Base-by-base conservation (phyloP, 2,329 filamentous ascomycete species). In the Taxawa tesnikishii region DNA sequence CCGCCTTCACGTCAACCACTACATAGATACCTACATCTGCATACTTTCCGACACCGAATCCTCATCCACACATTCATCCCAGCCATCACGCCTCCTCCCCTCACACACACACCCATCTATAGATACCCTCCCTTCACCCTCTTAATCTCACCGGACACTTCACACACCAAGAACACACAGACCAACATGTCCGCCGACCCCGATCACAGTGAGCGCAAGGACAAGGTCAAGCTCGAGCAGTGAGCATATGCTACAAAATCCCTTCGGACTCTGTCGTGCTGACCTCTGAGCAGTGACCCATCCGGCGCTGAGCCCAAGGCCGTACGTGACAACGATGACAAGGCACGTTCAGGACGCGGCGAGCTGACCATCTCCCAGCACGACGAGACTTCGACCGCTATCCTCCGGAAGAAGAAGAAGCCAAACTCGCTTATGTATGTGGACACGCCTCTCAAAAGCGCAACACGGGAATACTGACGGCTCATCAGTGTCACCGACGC, bases 321-420 rank as follows among this genome's bases (percentile, higher is more conserved):
- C 45, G 83, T 92, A 70, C 55, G 73, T 62, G 33, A 37, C 26
- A 35, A 34, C 32, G 36, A 36, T 6, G n/a, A n/a, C 15, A 17
- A n/a, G 8, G 15, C 15, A 3, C 12, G 4, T 21, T 15, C 17
- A 1, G 14, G 10, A 15, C 9, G 11, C 9, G n/a, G 12, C 43
- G 48, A 41, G 44, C 43, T 40, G 41, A 45, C 39, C 43, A 41
- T 23, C 45, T 43, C 33, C 40, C 37, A 42, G 38, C 51, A 92
- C 78, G 78, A 94, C 59, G 90, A 94, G 56, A 84, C 79, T 41
- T 76, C 90, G 32, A 98, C 90, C 28, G 90, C 90, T 47, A 98
- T 98, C 50, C 75, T 98, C 53, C 96, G 94, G 71, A 96, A 96
- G 75, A 98, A 98, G 81, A 98, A 98, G 87, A 98, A 98, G 83